Conservation (phyloP, 176 grass and related monocot genomes). For the Oryza longistaminata region DNA sequence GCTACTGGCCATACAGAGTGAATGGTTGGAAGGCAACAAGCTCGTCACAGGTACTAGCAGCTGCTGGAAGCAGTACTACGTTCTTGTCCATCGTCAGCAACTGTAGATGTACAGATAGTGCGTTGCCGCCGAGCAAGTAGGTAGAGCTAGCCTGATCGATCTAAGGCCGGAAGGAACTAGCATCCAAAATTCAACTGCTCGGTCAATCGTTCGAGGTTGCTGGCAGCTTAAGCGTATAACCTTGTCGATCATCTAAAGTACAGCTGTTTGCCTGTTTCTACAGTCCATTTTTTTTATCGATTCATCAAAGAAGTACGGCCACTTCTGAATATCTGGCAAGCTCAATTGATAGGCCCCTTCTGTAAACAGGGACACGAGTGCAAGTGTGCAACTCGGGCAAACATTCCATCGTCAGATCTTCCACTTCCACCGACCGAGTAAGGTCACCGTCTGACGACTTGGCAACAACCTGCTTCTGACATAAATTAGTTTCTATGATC, state of each 20-base stretch:
- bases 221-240: neutral
- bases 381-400: neutral
- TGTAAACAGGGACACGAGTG: neutral
- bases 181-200: neutral
- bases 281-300: neutral
- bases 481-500: neutral
- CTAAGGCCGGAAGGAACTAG: neutral
- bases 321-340: neutral
- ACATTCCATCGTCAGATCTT: neutral
- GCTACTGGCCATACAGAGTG: neutral
- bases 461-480: constrained; percentile 13
- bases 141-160: neutral
- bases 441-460: neutral
- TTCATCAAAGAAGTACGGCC: neutral
- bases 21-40: neutral
- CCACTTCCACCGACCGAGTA: neutral
- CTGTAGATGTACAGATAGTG: neutral
- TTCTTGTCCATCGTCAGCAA: neutral
- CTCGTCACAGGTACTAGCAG: neutral
- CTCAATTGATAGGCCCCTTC: neutral
- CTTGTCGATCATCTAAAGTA: neutral
- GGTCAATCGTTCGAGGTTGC: neutral
- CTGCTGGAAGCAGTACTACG: neutral
- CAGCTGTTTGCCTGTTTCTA: neutral
- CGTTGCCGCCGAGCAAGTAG: neutral